Evolutionary conservation across 768 basidiomycete species (phyloP).

Genomic region (Tephrocybe sp.): DNA sequence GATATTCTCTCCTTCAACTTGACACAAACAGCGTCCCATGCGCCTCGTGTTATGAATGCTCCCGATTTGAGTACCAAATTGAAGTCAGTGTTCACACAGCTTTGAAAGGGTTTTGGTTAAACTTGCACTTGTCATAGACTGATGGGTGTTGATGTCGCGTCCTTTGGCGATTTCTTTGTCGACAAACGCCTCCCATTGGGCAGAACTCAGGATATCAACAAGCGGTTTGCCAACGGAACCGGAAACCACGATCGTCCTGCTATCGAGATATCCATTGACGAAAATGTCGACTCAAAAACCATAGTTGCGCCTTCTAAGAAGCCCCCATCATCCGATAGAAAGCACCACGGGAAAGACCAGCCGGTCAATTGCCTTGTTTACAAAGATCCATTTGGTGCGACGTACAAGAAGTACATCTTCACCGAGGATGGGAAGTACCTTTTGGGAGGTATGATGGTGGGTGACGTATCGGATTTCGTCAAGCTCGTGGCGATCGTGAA

Average conservation of each 20-base stretch:
- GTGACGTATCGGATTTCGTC: conserved; percentile 63
- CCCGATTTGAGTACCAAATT: conserved; percentile 73
- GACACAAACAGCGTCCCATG: conserved; percentile 43
- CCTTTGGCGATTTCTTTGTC: conserved; percentile 72
- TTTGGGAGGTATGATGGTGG: conserved; percentile 81
- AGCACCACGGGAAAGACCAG: conserved; percentile 21
- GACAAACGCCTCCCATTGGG: conserved; percentile 33
- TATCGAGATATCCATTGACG: conserved; percentile 6
- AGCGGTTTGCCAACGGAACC: neutral
- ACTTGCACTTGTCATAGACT: conserved; percentile 10
- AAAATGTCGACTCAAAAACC: neutral
- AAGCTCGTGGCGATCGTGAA: conserved; percentile 70
- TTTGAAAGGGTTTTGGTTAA: neutral
- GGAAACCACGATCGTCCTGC: neutral
- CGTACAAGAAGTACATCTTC: conserved; percentile 80
- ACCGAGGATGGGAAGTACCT: conserved; percentile 68
- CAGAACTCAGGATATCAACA: neutral
- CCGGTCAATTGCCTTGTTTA: conserved; percentile 63
- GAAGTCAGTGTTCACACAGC: conserved; percentile 28
- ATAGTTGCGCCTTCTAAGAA: neutral
- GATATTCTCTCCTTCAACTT: conserved; percentile 74
- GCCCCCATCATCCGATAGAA: neutral
- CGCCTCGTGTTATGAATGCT: conserved; percentile 41
- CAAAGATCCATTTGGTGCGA: conserved; percentile 65
- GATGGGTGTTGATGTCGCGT: conserved; percentile 51